phyloP scores from a whole-genome alignment of 352 stramenopile genomes.

The Poterioochromonas sp. region DNA sequence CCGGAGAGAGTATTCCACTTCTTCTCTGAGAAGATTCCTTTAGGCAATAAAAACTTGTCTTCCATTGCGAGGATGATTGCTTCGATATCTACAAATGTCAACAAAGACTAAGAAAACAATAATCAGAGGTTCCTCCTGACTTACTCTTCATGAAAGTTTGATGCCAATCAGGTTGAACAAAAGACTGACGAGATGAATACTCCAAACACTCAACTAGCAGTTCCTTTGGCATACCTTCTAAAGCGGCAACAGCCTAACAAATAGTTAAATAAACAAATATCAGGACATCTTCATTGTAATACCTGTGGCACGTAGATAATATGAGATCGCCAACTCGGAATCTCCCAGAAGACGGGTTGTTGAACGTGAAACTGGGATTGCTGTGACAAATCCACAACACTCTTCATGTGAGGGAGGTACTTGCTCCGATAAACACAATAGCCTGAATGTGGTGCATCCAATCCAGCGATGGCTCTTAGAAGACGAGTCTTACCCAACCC shows the following conservation, averaged over 20 bases:
- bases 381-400: too few species aligned
- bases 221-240: not conserved
- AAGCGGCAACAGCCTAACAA: not conserved
- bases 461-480: not conserved
- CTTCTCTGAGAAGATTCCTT: not conserved
- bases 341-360: not conserved
- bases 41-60: not conserved
- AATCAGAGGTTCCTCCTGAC: not conserved
- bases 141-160: not conserved
- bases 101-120: not conserved
- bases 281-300: not conserved
- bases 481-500: conserved; percentile 5
- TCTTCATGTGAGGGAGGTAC: too few species aligned
- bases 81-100: not conserved
- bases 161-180: not conserved
- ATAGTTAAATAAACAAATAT: not conserved
- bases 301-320: conserved; percentile 23
- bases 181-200: too few species aligned
- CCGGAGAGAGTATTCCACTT: not conserved
- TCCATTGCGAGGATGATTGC: not conserved
- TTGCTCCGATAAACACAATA: not conserved
- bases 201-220: not conserved
- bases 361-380: too few species aligned
- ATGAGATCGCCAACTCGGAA: not conserved
- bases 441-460: not conserved